These are phyloP conservation scores for Xylaria digitata DNA, from an alignment of 2,329 filamentous ascomycete genomes.

Conservation along the genomic window DNA sequence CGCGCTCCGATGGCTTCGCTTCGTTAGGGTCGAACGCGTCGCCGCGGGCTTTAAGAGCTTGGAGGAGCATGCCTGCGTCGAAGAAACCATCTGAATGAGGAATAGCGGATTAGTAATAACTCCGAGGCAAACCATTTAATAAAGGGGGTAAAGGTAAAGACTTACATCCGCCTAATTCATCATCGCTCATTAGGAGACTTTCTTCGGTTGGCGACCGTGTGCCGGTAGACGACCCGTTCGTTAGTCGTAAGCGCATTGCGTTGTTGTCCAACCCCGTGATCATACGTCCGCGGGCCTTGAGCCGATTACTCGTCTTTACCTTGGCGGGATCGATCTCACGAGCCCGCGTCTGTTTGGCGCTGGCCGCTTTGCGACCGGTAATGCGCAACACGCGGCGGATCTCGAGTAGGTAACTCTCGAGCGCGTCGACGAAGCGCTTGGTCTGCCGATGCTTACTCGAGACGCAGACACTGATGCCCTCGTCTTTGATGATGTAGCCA, in stretches of 20 bases:
- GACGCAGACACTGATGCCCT: slow-evolving; percentile 89
- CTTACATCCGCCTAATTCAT: slow-evolving; percentile 94
- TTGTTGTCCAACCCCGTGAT: slow-evolving; percentile 69
- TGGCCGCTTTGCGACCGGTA: slow-evolving; percentile 62
- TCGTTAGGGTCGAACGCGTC: slow-evolving; percentile 64
- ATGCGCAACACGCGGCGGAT: slow-evolving; percentile 85
- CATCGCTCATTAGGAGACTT: slow-evolving; percentile 79
- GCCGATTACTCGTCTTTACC: slow-evolving; percentile 55
- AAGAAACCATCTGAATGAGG: slow-evolving; percentile 85
- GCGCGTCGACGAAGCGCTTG: slow-evolving; percentile 84
- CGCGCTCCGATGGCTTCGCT: slow-evolving; percentile 67
- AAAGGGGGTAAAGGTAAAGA: slow-evolving; percentile 45
- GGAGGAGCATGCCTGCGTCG: slow-evolving; percentile 92
- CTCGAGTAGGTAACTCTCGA: slow-evolving; percentile 92
- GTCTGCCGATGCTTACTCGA: slow-evolving; percentile 96
- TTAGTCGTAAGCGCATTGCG: slow-evolving; percentile 47
- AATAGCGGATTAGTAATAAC: slow-evolving; percentile 1
- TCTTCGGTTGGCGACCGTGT: slow-evolving; percentile 74
- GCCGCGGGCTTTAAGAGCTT: slow-evolving; percentile 81
- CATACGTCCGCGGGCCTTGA: slow-evolving; percentile 79
- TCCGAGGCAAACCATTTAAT: not conserved
- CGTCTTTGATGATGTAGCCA: slow-evolving; percentile 98
- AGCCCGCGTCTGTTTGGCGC: slow-evolving; percentile 61
- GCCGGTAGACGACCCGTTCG: slow-evolving; percentile 57
- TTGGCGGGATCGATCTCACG: slow-evolving; percentile 62